Base-by-base conservation (phyloP, 2,329 filamentous ascomycete species). In the Aspergillus ochraceus region DNA sequence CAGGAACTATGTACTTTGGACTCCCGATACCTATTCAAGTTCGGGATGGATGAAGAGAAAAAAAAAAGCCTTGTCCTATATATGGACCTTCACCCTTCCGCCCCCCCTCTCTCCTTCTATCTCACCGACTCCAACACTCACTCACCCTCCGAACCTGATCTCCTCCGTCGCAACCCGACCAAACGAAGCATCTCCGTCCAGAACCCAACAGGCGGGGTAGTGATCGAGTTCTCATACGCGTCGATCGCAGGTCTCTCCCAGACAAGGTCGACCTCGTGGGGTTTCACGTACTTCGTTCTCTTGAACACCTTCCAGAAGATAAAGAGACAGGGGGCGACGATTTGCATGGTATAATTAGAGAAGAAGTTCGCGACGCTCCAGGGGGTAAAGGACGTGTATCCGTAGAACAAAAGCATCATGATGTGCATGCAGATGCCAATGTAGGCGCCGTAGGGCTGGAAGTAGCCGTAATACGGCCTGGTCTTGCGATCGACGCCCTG, bases 401-500 rank as follows among this genome's bases (percentile, higher is more conserved):
- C 85, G 68, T 85, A 86, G 65, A 77, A 81, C 64, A 62, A 50
- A 1, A 61, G 58, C 5, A 67, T 54, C 6, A 51, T 1, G 5
- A 11, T 17, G 12, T 58, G 57, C 9, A 30, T 30, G 4, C n/a
- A 8, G 4, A 58, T 11, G 1, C 26, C 57, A 32, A 87, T 86
- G 69, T 82, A 91, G 0, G 88, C 88, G 0, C 84, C 82, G 66
- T 86, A 92, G 2, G 90, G 90, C 77, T 91, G 89, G 46, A 84
- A 80, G 61, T 80, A 82, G 0, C 86, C 86, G 63, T 83, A 86
- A 75, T 54, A 54, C 4, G 52, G 52, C 36, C 45, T 45, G 6
- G 10, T 45, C 22, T 46, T 54, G 8, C 89, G 83, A 64, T 85
- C 83, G 20, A 91, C 78, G 1, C 88, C 88, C 68, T 92, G 90